phyloP scores from a whole-genome alignment of 805 yeast genomes.

The Starmera quercuum region DNA sequence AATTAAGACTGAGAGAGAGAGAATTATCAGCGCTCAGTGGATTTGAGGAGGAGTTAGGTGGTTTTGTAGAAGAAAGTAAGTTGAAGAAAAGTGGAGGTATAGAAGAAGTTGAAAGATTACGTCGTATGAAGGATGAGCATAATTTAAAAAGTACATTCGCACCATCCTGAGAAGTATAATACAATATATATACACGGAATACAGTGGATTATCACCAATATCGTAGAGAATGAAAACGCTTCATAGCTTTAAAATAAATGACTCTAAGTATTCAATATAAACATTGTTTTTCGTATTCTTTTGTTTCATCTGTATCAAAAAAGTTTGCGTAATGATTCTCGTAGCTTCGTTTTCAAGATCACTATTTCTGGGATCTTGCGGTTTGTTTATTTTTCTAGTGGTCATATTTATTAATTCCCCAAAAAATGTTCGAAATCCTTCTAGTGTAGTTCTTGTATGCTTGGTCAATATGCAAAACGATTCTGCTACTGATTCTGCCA shows the following conservation, averaged over 20 bases:
- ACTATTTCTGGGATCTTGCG: not conserved
- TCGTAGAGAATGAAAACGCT: not conserved
- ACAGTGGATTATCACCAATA: too few relatives aligned
- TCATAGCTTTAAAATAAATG: not conserved
- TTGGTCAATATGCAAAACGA: not conserved
- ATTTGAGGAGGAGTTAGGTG: slow-evolving; percentile 80
- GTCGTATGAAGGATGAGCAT: slow-evolving; percentile 63
- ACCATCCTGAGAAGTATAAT: slow-evolving; percentile 11
- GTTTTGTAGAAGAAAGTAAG: slow-evolving; percentile 71
- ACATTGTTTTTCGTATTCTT: slow-evolving; percentile 9
- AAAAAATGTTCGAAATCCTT: slow-evolving; percentile 4
- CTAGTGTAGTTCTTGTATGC: not conserved
- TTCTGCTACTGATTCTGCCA: slow-evolving; percentile 2
- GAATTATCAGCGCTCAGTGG: slow-evolving; percentile 48
- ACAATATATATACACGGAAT: too few relatives aligned
- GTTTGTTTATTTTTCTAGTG: not conserved
- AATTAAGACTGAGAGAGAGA: slow-evolving; percentile 63
- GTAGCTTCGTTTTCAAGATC: not conserved
- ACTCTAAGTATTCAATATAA: slow-evolving; percentile 4
- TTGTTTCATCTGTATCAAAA: slow-evolving; percentile 6
- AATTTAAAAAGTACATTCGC: slow-evolving; percentile 50
- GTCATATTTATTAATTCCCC: not conserved
- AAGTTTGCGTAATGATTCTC: slow-evolving; percentile 5
- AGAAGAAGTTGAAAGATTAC: slow-evolving; percentile 69
- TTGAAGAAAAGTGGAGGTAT: slow-evolving; percentile 84